Conservation (phyloP, 371 early-diverging fungal species). For the Mucor ambiguus region DNA sequence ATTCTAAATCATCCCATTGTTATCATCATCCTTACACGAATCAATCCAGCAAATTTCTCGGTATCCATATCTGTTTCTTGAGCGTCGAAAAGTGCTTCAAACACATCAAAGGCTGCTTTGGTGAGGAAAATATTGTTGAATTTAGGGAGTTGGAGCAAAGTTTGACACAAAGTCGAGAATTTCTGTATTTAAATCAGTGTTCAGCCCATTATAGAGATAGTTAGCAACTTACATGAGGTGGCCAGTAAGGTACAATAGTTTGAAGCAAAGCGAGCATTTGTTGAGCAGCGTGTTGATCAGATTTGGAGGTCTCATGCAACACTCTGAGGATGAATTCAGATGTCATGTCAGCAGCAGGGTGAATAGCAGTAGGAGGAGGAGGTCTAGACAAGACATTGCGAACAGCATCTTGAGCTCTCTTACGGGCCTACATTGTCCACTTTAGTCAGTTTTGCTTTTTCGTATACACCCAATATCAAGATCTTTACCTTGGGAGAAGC, state of each 20-base stretch:
- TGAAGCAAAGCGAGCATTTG: slow-evolving; percentile 82
- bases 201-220: not conserved
- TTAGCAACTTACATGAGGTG: slow-evolving; percentile 53
- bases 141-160: slow-evolving; percentile 82
- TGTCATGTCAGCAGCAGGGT: slow-evolving; percentile 79
- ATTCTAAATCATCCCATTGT: not conserved
- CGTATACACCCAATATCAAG: not conserved
- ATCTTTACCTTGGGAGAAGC: slow-evolving; percentile 80
- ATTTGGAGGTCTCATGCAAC: slow-evolving; percentile 69
- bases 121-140: slow-evolving; percentile 83
- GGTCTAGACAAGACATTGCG: slow-evolving; percentile 67
- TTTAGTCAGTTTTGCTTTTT: not conserved
- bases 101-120: slow-evolving; percentile 82
- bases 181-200: slow-evolving; percentile 32
- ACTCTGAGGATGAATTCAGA: slow-evolving; percentile 74
- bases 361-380: slow-evolving; percentile 75
- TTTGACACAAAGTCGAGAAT: slow-evolving; percentile 67
- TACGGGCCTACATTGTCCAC: slow-evolving; percentile 48
- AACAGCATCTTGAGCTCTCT: slow-evolving; percentile 86
- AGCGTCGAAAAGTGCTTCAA: slow-evolving; percentile 66
- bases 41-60: slow-evolving; percentile 56
- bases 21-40: slow-evolving; percentile 39
- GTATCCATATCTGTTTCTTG: slow-evolving; percentile 58
- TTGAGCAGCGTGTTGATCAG: slow-evolving; percentile 70
- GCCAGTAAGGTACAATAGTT: slow-evolving; percentile 75